Percentiles rank a stretch among this genome's conserved stretches.
Conservation (phyloP, 768 basidiomycete species). For the Calvatia gigantea region DNA sequence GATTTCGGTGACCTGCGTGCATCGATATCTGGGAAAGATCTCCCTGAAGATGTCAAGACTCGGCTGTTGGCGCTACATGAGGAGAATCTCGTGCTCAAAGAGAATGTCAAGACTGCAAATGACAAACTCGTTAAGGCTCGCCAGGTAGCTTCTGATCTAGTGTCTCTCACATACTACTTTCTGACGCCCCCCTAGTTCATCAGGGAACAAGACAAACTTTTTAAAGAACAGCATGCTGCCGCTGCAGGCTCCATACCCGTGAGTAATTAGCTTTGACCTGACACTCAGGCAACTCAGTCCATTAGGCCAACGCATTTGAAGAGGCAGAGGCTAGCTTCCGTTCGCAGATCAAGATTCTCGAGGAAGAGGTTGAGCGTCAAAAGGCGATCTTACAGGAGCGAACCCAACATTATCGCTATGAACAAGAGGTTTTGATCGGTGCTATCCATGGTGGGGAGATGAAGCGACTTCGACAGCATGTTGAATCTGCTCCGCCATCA, state of each 20-base stretch:
- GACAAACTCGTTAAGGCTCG: conserved; percentile 83
- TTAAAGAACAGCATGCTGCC: conserved; percentile 76
- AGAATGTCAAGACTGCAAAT: conserved; percentile 63
- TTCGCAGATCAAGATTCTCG: conserved; percentile 59
- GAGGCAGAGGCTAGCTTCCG: conserved; percentile 69
- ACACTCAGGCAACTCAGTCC: background rate
- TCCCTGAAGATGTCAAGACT: conserved; percentile 80
- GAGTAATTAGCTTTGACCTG: conserved; percentile 14
- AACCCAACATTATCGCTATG: conserved; percentile 59
- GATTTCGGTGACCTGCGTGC: conserved; percentile 62
- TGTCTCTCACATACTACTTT: background rate
- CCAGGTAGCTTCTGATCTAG: conserved; percentile 37
- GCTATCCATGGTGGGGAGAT: conserved; percentile 71
- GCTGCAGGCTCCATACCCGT: conserved; percentile 46
- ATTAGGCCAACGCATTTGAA: conserved; percentile 51
- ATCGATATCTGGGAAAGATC: conserved; percentile 69
- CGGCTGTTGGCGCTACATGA: conserved; percentile 74
- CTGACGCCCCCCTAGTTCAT: conserved; percentile 60
- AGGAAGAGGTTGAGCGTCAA: conserved; percentile 58
- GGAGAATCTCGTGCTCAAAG: conserved; percentile 68
- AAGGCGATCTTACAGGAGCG: conserved; percentile 57
- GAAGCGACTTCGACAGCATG: conserved; percentile 56
- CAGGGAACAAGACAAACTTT: conserved; percentile 85
- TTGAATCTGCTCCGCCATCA: conserved; percentile 43
- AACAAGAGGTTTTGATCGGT: conserved; percentile 80